Percentiles rank a stretch among this genome's conserved stretches.
These are phyloP conservation scores for Syzygium aromaticum DNA, from an alignment of 345 rosid genomes.

Conservation along the genomic window DNA sequence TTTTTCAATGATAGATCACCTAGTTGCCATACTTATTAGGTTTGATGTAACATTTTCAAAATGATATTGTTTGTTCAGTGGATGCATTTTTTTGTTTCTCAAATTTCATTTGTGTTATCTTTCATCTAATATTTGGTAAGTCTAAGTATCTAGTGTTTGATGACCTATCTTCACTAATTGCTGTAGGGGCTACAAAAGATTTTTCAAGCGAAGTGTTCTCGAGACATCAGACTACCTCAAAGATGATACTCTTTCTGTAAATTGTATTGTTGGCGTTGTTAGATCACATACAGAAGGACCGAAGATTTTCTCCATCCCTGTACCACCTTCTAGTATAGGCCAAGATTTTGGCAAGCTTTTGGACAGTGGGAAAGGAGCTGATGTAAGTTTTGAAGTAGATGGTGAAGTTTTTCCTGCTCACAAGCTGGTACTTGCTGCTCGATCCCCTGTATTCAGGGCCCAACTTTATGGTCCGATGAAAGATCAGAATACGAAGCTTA, in stretches of 20 bases:
- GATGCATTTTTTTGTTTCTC: neutral
- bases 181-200: constrained; percentile 61
- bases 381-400: constrained; percentile 47
- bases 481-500: constrained; percentile 36
- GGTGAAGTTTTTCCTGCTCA: constrained; percentile 44
- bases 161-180: constrained; percentile 7
- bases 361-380: constrained; percentile 37
- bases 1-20: neutral
- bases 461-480: constrained; percentile 58
- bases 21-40: neutral
- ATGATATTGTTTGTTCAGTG: neutral
- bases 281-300: constrained; percentile 51
- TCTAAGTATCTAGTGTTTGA: neutral
- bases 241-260: constrained; percentile 41
- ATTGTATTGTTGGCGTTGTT: constrained; percentile 54
- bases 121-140: neutral
- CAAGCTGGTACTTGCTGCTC: constrained; percentile 48
- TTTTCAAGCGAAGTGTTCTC: constrained; percentile 37
- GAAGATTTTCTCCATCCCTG: constrained; percentile 31
- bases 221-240: constrained; percentile 47
- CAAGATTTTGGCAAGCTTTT: constrained; percentile 33
- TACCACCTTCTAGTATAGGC: constrained; percentile 37
- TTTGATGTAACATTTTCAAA: neutral
- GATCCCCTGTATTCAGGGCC: constrained; percentile 52
- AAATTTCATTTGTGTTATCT: neutral